Base-by-base conservation (phyloP, 1,284 basidiomycete species). In the Coniferiporia sulphurascens region DNA sequence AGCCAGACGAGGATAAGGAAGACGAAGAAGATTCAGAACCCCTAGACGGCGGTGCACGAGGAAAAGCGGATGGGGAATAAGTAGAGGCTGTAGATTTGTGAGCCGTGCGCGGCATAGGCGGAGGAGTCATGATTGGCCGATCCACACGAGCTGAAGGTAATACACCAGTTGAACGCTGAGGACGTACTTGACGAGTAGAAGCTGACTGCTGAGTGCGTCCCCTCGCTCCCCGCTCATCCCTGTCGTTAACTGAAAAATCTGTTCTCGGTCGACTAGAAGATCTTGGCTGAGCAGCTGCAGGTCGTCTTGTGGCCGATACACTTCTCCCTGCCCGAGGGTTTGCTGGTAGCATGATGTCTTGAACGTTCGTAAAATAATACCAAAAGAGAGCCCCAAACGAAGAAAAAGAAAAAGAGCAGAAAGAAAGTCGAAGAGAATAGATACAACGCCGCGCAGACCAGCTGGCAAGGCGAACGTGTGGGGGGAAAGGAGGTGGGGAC, bases 11-110 rank as follows among this genome's bases (percentile, higher is more conserved):
- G 4, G 60, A 58, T 15, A 38, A 2, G 19, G 61, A 62, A 6
- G 71, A 68, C 15, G 69, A 72, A 32, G 75, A 73, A 27, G 63
- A 56, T 27, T 66, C 59, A 27, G 61, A 55, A 35, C 62, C 65
- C 52, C 52, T 45, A 19, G 52, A 57, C 35, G 56, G 27, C 21
- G 50, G 48, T 48, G 58, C 43, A 36, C 53, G 55, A 51, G 65
- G 12, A 50, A 58, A 46, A 15, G 57, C 12, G 38, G 41, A 55
- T 60, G 61, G 38, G 10, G 50, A 34, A 17, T 35, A 44, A 44
- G 60, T 55, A 12, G 45, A 34, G 52, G 55, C 2, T 17, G 19
- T 43, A 15, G 46, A 56, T 54, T 8, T 57, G 43, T 45, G 60
- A 15, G 62, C 56, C n/a, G 57, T 45, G 48, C 55, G 60, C 36